These are phyloP conservation scores for Jacaranda copaia DNA, from an alignment of 257 asterid species.

Conservation along the genomic window DNA sequence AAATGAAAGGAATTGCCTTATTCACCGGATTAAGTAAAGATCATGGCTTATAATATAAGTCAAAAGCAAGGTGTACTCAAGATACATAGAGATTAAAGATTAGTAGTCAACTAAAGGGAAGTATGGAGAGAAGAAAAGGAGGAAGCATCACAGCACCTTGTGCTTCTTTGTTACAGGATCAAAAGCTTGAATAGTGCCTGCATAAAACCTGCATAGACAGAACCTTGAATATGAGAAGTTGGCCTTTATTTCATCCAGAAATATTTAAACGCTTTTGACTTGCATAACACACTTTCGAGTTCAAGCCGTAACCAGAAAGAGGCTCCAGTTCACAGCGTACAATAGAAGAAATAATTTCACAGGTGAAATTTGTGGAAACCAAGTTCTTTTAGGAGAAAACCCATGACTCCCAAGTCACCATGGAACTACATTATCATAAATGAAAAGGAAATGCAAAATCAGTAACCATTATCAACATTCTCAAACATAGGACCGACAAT, in stretches of 20 bases:
- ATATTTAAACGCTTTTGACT: background rate
- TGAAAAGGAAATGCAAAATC: background rate
- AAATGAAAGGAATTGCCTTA: background rate
- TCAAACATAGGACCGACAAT: slow-evolving; percentile 1
- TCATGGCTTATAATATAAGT: background rate
- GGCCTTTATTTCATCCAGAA: slow-evolving; percentile 17
- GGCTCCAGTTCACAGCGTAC: background rate
- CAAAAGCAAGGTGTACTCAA: slow-evolving; percentile 15
- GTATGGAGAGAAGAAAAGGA: background rate
- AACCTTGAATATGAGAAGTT: slow-evolving; percentile 32
- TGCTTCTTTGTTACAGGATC: slow-evolving; percentile 60
- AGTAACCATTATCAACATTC: slow-evolving; percentile 19
- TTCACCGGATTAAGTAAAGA: background rate
- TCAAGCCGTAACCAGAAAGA: background rate
- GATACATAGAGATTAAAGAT: slow-evolving; percentile 9
- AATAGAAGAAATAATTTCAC: background rate
- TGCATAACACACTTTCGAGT: background rate
- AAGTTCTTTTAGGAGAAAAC: background rate
- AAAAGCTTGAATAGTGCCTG: slow-evolving; percentile 53
- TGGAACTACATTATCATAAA: background rate
- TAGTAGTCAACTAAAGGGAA: background rate
- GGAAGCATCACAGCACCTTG: slow-evolving; percentile 51
- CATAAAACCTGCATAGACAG: slow-evolving; percentile 57
- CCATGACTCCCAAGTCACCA: background rate
- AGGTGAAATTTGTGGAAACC: background rate